These are phyloP conservation scores for Geotrichum aggregatum DNA, from an alignment of 1,139 yeast species.

Conservation along the genomic window DNA sequence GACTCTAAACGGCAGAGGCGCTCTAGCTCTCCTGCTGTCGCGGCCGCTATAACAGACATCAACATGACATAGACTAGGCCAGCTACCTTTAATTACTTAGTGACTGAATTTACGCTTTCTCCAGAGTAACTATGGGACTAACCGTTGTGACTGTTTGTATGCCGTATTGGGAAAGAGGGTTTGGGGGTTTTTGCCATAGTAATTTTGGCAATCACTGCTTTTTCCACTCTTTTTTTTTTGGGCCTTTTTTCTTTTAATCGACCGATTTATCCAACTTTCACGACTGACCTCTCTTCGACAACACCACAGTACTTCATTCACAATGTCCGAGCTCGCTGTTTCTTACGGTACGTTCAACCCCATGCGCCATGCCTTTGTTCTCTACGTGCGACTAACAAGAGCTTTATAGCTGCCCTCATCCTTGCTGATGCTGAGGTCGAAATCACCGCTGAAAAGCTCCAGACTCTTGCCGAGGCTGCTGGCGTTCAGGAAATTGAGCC, in stretches of 20 bases:
- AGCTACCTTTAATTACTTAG: not conserved
- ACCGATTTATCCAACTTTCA: not conserved
- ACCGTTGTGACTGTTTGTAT: not conserved
- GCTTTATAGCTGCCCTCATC: conserved; percentile 74
- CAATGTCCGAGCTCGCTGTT: conserved; percentile 21
- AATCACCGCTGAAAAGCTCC: conserved; percentile 88
- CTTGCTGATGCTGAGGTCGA: conserved; percentile 96
- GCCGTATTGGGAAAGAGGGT: not conserved
- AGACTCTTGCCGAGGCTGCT: conserved; percentile 81
- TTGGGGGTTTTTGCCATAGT: conserved; percentile 3
- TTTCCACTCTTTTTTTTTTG: not conserved
- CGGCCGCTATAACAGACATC: too few relatives aligned
- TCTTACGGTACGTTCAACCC: conserved; percentile 20
- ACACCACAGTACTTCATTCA: conserved; percentile 9
- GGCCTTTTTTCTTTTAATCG: not conserved
- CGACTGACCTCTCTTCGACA: conserved; percentile 12
- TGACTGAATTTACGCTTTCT: conserved; percentile 1
- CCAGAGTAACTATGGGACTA: not conserved
- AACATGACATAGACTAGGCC: not conserved
- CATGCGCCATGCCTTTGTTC: too few relatives aligned
- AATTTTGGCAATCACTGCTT: not conserved
- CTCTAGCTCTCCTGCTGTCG: not conserved
- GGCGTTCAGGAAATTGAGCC: conserved; percentile 73
- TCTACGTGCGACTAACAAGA: too few relatives aligned
- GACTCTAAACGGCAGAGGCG: not conserved